Conservation (phyloP, 83 land plant species). For the Thuja plicata region DNA sequence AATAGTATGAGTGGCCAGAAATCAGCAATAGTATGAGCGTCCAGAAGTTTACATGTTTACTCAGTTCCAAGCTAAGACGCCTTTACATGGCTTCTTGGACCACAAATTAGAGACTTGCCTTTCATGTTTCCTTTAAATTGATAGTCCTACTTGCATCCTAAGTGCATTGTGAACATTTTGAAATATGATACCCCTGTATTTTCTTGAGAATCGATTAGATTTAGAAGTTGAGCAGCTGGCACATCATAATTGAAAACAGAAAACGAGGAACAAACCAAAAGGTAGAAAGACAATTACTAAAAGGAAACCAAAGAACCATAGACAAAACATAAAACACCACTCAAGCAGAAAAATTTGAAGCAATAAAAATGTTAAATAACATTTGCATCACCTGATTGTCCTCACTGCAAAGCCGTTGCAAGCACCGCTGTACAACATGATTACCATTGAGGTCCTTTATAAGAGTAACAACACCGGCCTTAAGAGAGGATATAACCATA, state of each 20-base stretch:
- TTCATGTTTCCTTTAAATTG: neutral
- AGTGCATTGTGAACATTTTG: neutral
- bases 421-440: conserved; percentile 65
- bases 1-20: neutral
- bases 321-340: neutral
- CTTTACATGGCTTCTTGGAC: neutral
- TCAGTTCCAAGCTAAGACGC: neutral
- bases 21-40: neutral
- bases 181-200: neutral
- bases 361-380: neutral
- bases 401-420: conserved; percentile 34
- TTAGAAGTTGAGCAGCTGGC: neutral
- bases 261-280: neutral
- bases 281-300: neutral
- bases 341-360: neutral
- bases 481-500: conserved; percentile 40
- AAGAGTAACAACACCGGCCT: conserved; percentile 35
- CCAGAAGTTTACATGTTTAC: neutral
- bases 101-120: neutral
- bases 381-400: conserved; percentile 22
- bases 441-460: conserved; percentile 56
- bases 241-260: neutral
- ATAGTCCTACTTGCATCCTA: neutral
- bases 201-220: neutral
- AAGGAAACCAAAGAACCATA: neutral